Base-by-base conservation (phyloP, 2,329 filamentous ascomycete genomes). In the Fusarium xylarioides region DNA sequence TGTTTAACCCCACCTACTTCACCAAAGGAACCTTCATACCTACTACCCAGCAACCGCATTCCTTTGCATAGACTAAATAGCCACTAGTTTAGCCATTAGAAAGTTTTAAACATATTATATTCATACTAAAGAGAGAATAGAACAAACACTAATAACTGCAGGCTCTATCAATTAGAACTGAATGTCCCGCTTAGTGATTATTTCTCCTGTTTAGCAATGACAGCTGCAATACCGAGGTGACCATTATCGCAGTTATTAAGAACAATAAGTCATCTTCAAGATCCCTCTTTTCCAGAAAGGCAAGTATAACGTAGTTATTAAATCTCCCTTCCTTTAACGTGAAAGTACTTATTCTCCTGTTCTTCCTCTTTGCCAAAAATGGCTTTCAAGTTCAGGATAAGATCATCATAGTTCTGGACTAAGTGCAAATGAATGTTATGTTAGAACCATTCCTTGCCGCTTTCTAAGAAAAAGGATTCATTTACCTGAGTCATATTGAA, bases 61-160 rank as follows among this genome's bases (percentile, higher is more conserved):
- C 5, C 4, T 47, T 15, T 47, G 19, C 9, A 16, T 21, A 6
- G 6, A 26, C 26, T 6, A 26, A 26, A 26, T 26, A 26, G 26
- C 26, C 26, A 26, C 26, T 26, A 26, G 26, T 26, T 26, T 26
- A 6, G 6, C 26, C 26, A 26, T 26, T 26, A 14, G 8, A 28
- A 19, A 6, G 5, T 6, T 46, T 14, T 10, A 5, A 0, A 7
- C 2, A 19, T 14, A 19, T 0, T 6, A 23, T 43, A 1, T 5
- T 8, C 3, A 11, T 23, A 8, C 1, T 5, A 4, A 28, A 47
- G 12, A 15, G 6, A 6, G 4, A 28, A 21, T 3, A 18, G 15
- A 16, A 6, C 4, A 16, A 8, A 2, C 0, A 14, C 30, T 11
- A 8, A 8, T 0, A 4, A 30, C 4, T 49, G 1, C 5, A 10